These are phyloP conservation scores for Auricularia cornea DNA, from an alignment of 768 basidiomycete species.

Conservation along the genomic window DNA sequence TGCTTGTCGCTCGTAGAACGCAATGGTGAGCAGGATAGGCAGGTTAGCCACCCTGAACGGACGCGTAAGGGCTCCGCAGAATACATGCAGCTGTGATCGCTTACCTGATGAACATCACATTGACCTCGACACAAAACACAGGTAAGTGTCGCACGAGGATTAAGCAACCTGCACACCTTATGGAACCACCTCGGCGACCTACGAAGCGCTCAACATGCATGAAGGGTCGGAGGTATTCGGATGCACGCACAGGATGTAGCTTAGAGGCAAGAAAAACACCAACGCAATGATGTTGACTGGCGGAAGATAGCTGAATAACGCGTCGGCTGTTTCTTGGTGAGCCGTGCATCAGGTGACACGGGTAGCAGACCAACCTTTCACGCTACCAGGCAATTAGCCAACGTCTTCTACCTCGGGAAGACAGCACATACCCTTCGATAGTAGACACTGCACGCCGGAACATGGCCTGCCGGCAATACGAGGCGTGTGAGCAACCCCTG, in stretches of 20 bases:
- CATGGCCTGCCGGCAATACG: slow-evolving; percentile 83
- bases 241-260: slow-evolving; percentile 49
- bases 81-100: neutral
- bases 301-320: slow-evolving; percentile 87
- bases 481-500: too few relatives aligned
- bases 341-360: slow-evolving; percentile 5
- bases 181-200: slow-evolving; percentile 89
- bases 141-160: too few relatives aligned
- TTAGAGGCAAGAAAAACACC: slow-evolving; percentile 77
- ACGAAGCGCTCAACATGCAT: neutral
- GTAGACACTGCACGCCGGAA: slow-evolving; percentile 90
- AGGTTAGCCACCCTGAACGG: slow-evolving; percentile 71
- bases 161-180: too few relatives aligned
- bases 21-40: slow-evolving; percentile 71
- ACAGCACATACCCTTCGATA: slow-evolving; percentile 67
- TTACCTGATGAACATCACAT: slow-evolving; percentile 81
- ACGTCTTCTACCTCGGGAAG: neutral
- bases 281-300: slow-evolving; percentile 87
- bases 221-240: too few relatives aligned
- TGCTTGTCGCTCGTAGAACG: slow-evolving; percentile 79
- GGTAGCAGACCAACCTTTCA: neutral
- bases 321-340: slow-evolving; percentile 73
- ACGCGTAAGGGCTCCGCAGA: neutral
- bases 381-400: neutral
- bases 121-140: slow-evolving; percentile 43